A percentile compares a stretch with the other conserved stretches of the same genome.
These are phyloP conservation scores for Cyclanthera cordifolia DNA, from an alignment of 306 rosid genomes.

Conservation along the genomic window DNA sequence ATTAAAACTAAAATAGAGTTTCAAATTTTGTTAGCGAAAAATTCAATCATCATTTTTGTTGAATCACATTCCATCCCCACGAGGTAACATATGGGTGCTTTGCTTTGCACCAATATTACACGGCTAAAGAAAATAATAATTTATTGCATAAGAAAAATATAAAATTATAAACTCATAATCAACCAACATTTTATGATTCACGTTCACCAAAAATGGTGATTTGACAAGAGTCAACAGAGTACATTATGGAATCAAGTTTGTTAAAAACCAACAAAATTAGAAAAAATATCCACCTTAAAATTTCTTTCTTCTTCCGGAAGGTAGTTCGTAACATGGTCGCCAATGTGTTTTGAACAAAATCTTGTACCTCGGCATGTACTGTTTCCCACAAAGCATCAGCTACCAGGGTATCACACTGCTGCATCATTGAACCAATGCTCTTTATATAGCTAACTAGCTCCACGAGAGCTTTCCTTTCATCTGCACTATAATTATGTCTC, in stretches of 20 bases:
- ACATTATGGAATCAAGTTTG: not conserved
- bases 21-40: too few relatives aligned
- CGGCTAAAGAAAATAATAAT: too few relatives aligned
- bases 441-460: constrained; percentile 93
- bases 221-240: not conserved
- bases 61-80: too few relatives aligned
- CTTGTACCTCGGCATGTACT: constrained; percentile 95
- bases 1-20: too few relatives aligned
- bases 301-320: constrained; percentile 94
- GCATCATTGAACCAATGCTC: constrained; percentile 96
- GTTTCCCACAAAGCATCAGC: constrained; percentile 99
- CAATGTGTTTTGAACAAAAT: constrained; percentile 92
- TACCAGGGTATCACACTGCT: constrained; percentile 74
- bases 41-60: too few relatives aligned
- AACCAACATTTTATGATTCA: not conserved
- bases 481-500: constrained; percentile 76
- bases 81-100: too few relatives aligned
- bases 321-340: constrained; percentile 88
- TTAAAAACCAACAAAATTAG: not conserved
- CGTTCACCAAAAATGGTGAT: not conserved
- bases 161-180: not conserved
- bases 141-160: not conserved
- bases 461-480: constrained; percentile 80
- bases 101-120: too few relatives aligned
- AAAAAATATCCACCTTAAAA: constrained; percentile 56